Base-by-base conservation (phyloP, 2,329 filamentous ascomycete species). In the Fusarium zealandicum region DNA sequence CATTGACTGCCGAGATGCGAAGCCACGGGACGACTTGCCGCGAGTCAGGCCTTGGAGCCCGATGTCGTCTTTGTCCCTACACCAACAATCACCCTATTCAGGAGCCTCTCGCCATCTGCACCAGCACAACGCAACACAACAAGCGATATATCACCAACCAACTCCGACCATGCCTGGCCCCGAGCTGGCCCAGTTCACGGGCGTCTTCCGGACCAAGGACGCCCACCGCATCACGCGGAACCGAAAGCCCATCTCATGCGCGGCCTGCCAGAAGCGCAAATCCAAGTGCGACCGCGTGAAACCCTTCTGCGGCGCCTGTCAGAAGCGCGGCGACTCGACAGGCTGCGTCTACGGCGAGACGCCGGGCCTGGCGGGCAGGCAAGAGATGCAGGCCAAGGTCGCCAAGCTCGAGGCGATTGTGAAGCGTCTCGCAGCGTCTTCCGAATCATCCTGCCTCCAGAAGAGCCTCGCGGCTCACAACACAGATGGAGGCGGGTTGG, bases 321-420 rank as follows among this genome's bases (percentile, higher is more conserved):
- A 64, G 43, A 75, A 72, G 63, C 72, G 76, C 30, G 73, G 73
- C 13, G 70, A 75, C n/a, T 64, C 54, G 5, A 54, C 54, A 4
- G 32, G 51, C 3, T 78, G 76, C 49, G 66, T 59, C 18, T 77
- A 76, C 47, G 67, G 69, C 7, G 20, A 66, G 51, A 51, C 53
- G 27, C 44, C 46, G 7, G 51, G 12, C 11, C 30, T 49, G 14
- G 57, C 42, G 22, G 43, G 45, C 17, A 68, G 68, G 16, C 66
- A 69, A n/a, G 75, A 78, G 50, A 70, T 76, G 13, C 76, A 77
- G 62, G 42, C 69, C 14, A 72, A 72, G 51, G 65, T 79, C 36
- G 72, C 71, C 54, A 71, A 69, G 59, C 70, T 79, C 3, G 77
- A 79, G 57, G 69, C 73, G 49, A 69, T 79, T 57, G 74, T 79